Conservation (phyloP, 768 basidiomycete species). For the Hemileccinum rubropunctum region DNA sequence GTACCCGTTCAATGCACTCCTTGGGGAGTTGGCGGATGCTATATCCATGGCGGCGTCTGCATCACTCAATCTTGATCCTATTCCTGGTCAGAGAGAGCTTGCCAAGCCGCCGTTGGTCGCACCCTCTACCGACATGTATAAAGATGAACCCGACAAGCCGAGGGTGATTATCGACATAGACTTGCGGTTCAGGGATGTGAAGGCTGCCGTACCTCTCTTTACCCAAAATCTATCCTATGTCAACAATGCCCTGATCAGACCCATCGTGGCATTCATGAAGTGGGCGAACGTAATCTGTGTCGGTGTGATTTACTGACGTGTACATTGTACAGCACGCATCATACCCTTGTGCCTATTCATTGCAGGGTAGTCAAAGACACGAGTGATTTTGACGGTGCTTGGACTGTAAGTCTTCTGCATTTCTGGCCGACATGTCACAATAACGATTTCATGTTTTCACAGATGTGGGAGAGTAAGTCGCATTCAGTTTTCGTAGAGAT, state of each 20-base stretch:
- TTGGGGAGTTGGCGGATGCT: constrained; percentile 89
- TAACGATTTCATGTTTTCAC: constrained; percentile 9
- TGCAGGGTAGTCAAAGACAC: constrained; percentile 84
- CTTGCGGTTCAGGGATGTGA: constrained; percentile 90
- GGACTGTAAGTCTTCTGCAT: constrained; percentile 66
- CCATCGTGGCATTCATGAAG: constrained; percentile 99
- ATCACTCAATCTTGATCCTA: constrained; percentile 50
- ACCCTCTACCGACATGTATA: constrained; percentile 46
- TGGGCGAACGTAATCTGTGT: constrained; percentile 36
- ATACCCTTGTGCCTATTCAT: constrained; percentile 91
- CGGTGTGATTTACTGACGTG: background rate
- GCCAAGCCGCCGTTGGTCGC: constrained; percentile 83
- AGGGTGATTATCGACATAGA: constrained; percentile 87
- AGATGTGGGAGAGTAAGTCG: constrained; percentile 91
- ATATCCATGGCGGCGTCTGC: constrained; percentile 63
- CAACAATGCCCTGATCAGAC: constrained; percentile 88
- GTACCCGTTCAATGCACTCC: constrained; percentile 70
- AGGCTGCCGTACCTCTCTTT: constrained; percentile 93
- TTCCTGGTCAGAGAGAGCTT: constrained; percentile 84
- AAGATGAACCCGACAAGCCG: constrained; percentile 33
- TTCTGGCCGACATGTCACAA: background rate
- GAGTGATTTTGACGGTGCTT: constrained; percentile 90
- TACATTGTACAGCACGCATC: constrained; percentile 65
- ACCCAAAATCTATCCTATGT: constrained; percentile 85
- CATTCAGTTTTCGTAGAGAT: background rate